These are phyloP conservation scores for Cronartium quercuum DNA, from an alignment of 1,284 basidiomycete genomes.

Conservation along the genomic window DNA sequence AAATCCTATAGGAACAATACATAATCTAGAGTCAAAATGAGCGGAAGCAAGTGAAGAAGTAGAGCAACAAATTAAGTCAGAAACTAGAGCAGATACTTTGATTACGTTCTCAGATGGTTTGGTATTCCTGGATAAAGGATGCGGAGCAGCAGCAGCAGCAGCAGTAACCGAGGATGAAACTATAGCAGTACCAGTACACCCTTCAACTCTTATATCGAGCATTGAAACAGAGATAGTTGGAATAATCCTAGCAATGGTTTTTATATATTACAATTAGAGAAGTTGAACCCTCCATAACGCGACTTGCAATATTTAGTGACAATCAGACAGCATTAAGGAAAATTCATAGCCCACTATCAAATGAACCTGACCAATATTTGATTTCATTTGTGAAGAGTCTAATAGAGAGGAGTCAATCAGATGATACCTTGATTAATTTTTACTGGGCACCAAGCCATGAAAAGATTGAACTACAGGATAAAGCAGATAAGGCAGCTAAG, in stretches of 20 bases:
- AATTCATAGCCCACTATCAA: background rate
- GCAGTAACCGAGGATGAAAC: background rate
- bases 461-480: background rate
- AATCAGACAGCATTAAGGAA: background rate
- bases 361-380: background rate
- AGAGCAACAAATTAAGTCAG: background rate
- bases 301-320: too few relatives aligned
- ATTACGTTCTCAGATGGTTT: background rate
- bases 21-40: background rate
- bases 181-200: background rate
- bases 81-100: background rate
- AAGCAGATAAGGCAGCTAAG: too few relatives aligned
- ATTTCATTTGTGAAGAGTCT: background rate
- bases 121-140: background rate
- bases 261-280: background rate
- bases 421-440: too few relatives aligned
- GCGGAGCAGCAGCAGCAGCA: background rate
- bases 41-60: background rate
- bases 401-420: too few relatives aligned
- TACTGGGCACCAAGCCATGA: background rate
- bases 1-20: background rate
- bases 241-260: background rate
- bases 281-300: background rate
- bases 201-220: background rate
- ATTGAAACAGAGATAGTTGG: background rate